phyloP scores from a whole-genome alignment of 2,329 filamentous ascomycete genomes.

The Penicillium sp. region DNA sequence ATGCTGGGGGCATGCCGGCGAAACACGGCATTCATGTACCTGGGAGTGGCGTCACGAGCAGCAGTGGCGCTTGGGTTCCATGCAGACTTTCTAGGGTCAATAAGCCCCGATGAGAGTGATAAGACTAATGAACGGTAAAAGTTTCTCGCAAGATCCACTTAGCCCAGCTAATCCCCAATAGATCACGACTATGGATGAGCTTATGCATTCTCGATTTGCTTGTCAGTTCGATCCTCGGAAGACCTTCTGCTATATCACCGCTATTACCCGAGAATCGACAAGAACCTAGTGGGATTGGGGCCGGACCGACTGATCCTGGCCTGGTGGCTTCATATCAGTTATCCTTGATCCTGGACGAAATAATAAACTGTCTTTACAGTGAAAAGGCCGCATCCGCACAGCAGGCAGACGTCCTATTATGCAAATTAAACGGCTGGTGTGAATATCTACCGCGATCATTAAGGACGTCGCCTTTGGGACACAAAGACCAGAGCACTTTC shows the following conservation, averaged over 20 bases:
- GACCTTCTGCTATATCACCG: slow-evolving; percentile 39
- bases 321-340: slow-evolving; percentile 47
- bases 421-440: slow-evolving; percentile 50
- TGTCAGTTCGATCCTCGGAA: slow-evolving; percentile 51
- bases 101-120: slow-evolving; percentile 17
- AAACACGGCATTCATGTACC: slow-evolving; percentile 63
- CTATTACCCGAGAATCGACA: slow-evolving; percentile 28
- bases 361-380: slow-evolving; percentile 46
- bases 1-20: slow-evolving; percentile 60
- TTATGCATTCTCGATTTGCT: slow-evolving; percentile 51
- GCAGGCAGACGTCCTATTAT: slow-evolving; percentile 44
- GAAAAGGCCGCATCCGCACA: slow-evolving; percentile 35
- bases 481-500: slow-evolving; percentile 18
- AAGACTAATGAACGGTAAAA: slow-evolving; percentile 24
- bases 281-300: slow-evolving; percentile 14
- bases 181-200: slow-evolving; percentile 49
- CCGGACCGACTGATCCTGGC: slow-evolving; percentile 22
- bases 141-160: slow-evolving; percentile 5
- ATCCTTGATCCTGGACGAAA: slow-evolving; percentile 47
- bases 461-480: slow-evolving; percentile 21
- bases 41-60: slow-evolving; percentile 59
- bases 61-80: slow-evolving; percentile 60
- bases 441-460: slow-evolving; percentile 43
- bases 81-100: slow-evolving; percentile 19
- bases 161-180: slow-evolving; percentile 21